These are phyloP conservation scores for Lepraria neglecta DNA, from an alignment of 495 filamentous ascomycete genomes.

Conservation along the genomic window DNA sequence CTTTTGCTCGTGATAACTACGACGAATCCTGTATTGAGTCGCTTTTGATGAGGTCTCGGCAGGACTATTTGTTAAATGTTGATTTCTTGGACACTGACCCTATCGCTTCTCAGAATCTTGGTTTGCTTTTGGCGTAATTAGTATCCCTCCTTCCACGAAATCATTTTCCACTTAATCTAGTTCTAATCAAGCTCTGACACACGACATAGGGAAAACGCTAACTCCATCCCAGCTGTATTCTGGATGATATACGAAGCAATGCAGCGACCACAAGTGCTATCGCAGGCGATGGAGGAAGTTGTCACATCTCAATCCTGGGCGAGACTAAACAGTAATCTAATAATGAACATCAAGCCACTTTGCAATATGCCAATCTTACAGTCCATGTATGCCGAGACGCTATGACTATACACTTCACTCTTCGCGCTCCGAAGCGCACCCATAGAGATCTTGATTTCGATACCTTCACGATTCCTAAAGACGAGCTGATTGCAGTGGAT, in stretches of 20 bases:
- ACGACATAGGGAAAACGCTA: background rate
- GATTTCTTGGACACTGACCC: too few relatives aligned
- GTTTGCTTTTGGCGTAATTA: too few relatives aligned
- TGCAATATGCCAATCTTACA: slow-evolving; percentile 34
- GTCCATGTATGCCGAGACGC: slow-evolving; percentile 36
- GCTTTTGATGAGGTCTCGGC: too few relatives aligned
- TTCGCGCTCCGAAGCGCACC: slow-evolving; percentile 26
- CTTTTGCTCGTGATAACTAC: slow-evolving; percentile 23
- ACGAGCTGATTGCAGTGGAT: background rate
- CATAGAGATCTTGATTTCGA: slow-evolving; percentile 1
- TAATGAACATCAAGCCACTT: slow-evolving; percentile 30
- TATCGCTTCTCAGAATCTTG: too few relatives aligned
- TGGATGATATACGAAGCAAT: slow-evolving; percentile 12
- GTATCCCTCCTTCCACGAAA: too few relatives aligned
- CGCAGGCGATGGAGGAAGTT: background rate
- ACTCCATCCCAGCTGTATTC: slow-evolving; percentile 8
- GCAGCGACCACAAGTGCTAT: background rate
- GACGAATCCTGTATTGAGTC: slow-evolving; percentile 13
- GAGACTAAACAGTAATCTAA: background rate
- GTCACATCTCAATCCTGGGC: background rate
- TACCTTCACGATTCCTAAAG: slow-evolving; percentile 4
- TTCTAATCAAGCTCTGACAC: slow-evolving; percentile 9
- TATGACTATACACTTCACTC: slow-evolving; percentile 35
- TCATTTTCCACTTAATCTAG: too few relatives aligned
- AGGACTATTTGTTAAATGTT: too few relatives aligned